These are phyloP conservation scores for Penicillium psychrofluorescens DNA, from an alignment of 495 filamentous ascomycete species.

Conservation along the genomic window DNA sequence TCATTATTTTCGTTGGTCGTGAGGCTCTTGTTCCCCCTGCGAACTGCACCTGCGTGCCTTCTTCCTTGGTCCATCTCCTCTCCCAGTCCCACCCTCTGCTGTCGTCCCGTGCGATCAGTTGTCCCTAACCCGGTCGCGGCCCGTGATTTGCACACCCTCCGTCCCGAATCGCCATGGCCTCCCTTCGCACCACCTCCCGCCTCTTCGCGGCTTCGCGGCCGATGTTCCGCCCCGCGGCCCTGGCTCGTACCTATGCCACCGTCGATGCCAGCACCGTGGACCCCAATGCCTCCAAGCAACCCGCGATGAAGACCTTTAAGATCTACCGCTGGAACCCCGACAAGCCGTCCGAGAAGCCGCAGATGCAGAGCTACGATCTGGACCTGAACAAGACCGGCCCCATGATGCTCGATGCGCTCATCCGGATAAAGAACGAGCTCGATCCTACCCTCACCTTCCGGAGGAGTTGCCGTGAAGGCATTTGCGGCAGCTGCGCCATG, in stretches of 20 bases:
- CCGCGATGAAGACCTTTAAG: conserved; percentile 88
- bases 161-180: conserved; percentile 53
- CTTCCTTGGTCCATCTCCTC: conserved; percentile 11
- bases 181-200: conserved; percentile 66
- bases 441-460: conserved; percentile 96
- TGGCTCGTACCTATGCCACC: conserved; percentile 44
- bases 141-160: conserved; percentile 1
- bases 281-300: conserved; percentile 43
- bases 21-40: conserved; percentile 8
- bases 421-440: conserved; percentile 97
- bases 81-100: not conserved
- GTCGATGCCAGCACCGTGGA: conserved; percentile 33
- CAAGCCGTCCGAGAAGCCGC: conserved; percentile 78
- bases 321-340: conserved; percentile 99
- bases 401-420: conserved; percentile 94
- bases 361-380: conserved; percentile 88
- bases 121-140: not conserved
- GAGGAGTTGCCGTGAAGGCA: conserved; percentile 91
- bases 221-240: conserved; percentile 41
- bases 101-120: not conserved
- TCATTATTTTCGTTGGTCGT: conserved; percentile 21
- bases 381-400: conserved; percentile 98
- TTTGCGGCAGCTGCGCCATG: conserved; percentile 98
- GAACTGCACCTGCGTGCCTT: not conserved
- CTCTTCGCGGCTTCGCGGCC: conserved; percentile 52